Base-by-base conservation (phyloP, 148 eudicot species). In the Amaranthus cruentus region DNA sequence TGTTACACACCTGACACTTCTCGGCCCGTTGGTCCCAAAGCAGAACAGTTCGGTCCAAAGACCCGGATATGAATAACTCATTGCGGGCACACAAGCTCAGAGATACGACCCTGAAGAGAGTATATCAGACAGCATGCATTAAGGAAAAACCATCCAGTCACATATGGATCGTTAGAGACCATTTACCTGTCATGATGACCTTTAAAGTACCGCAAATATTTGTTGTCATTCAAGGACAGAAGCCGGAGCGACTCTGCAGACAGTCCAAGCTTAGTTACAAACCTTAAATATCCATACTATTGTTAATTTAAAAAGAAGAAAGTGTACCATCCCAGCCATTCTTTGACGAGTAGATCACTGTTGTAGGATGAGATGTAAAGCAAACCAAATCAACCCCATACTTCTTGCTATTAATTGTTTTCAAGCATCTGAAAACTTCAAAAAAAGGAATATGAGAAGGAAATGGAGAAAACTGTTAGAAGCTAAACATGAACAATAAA, bases 321-420 rank as follows among this genome's bases (percentile, higher is more conserved):
- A 68, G 69, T 90, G 67, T 88, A 95, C 98, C 99, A 84, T 95
- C 99, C 99, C 99, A 95, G 48, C 99, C 99, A 87, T 95, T 95
- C 85, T 92, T 95, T 59, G 99, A 95, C 60, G 99, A 95, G 83
- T 95, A 95, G 65, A 95, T 95, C 73, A 95, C 97, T 67, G 99
- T 95, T 52, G 96, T 87, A 14, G 99, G 97, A 77, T 95, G 99
- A 76, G 97, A 83, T 50, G 99, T 92, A 79, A 92, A 95, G 83
- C 89, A 79, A 55, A 95, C 99, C 48, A 92, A 87, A 68, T 95
- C 99, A 78, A 95, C 96, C 60, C 99, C 99, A 50, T 95, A 95
- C 81, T 95, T 95, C 81, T 95, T 95, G 87, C 99, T 95, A 78
- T 92, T 90, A 51, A 95, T 95, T 61, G 99, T 90, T 86, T 92